Base-by-base conservation (phyloP, 2,329 filamentous ascomycete genomes). In the Pseudogymnoascus sp. region DNA sequence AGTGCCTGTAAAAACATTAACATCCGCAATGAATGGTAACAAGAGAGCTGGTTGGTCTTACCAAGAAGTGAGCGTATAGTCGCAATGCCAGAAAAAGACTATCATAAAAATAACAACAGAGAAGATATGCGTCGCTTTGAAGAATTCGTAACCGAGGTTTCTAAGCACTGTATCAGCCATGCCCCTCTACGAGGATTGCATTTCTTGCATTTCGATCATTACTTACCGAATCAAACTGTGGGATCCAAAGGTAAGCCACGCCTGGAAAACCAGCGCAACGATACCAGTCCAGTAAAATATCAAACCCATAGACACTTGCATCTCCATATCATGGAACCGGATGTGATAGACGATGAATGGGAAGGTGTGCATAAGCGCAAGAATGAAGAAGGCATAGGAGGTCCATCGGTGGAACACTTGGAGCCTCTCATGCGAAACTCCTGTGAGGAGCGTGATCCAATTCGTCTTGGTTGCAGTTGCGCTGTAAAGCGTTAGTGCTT, bases 391-490 rank as follows among this genome's bases (percentile, higher is more conserved):
- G 10, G 87, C 73, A 68, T 86, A 87, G 3, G 80, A 84, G n/a
- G 80, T 79, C 85, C 85, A 88, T 64, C 85, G 80, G 71, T 88
- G 85, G 41, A 88, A 72, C 27, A 87, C 84, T 65, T 88, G 88
- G 44, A 88, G 73, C 62, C 84, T 78, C 70, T 88, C 85, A 65
- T 86, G 85, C 5, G 84, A 82, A 61, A 88, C 83, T 1, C 86
- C 85, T 7, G 85, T 88, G 61, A 88, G 70, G 66, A 86, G 72
- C 2, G 81, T 81, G 61, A 88, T 81, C 55, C 86, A 72, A 67
- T 88, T 88, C 10, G 83, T 82, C 8, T 44, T 48, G 41, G 38
- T 58, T 29, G 59, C 59, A 2, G 59, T 61, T 9, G 59, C 59
- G 33, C 59, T 70, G 15, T 68, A 61, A 27, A 55, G 29, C 31